Base-by-base conservation (phyloP, 2,329 filamentous ascomycete species). In the Alternaria sp. region DNA sequence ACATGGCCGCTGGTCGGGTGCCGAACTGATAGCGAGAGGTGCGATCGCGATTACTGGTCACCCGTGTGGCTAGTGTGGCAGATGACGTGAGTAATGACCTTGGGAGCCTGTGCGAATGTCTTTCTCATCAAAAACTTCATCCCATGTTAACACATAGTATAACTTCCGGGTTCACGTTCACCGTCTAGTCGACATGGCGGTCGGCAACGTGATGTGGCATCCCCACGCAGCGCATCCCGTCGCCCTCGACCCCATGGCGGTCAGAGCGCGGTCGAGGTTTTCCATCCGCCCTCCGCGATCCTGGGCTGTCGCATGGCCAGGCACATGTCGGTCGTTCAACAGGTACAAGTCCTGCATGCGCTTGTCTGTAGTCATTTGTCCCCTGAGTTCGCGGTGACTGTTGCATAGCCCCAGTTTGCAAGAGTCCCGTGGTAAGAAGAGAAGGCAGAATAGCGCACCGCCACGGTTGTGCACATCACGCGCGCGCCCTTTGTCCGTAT, bases 181-280 rank as follows among this genome's bases (percentile, higher is more conserved):
- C 30, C 54, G 59, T 43, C 55, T 51, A 50, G 30, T 51, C 49
- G 60, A 62, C 60, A 62, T 55, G 60, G 60, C 60, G 60, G 60
- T 63, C 56, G 55, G 53, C 56, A 60, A 49, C 50, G 56, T 63
- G 60, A 63, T 60, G 60, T 63, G 60, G 60, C 60, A 63, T 58
- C 49, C 50, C 60, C 60, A 63, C 56, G 49, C 51, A 63, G 44
- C 56, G 43, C 60, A 55, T 47, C 53, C 58, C 58, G 55, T 54
- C 55, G 28, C 43, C 46, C 43, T 49, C 60, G 60, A 62, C 60
- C 60, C 43, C 60, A 62, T 62, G 49, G 60, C 55, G 60, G 60
- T 58, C 60, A 62, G 60, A 62, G 60, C 60, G 60, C 55, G 23
- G 55, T 62, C 58, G 60, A 62, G 60, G 44, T 57, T 61, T 58